phyloP scores from a whole-genome alignment of 257 asterid species.

The Solanum medicagineum region DNA sequence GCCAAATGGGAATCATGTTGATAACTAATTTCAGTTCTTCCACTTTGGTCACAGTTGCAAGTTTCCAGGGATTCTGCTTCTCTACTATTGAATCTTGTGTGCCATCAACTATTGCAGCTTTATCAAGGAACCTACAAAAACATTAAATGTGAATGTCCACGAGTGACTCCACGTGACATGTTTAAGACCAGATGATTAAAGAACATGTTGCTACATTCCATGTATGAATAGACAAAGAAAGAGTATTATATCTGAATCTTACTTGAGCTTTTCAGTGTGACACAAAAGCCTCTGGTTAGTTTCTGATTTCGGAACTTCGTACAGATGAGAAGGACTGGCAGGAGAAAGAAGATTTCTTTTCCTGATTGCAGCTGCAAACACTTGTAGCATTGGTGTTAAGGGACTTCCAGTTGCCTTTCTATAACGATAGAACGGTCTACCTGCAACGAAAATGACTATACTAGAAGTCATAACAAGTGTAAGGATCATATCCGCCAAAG shows the following conservation, averaged over 20 bases:
- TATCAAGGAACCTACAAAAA: slow-evolving; percentile 58
- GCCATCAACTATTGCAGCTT: slow-evolving; percentile 50
- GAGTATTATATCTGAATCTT: not conserved
- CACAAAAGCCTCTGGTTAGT: slow-evolving; percentile 34
- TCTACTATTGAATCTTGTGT: not conserved
- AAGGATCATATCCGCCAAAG: slow-evolving; percentile 40
- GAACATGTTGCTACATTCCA: not conserved
- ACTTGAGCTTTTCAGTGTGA: slow-evolving; percentile 59
- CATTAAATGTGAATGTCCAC: too few relatives aligned
- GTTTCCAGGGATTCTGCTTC: not conserved
- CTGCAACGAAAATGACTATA: slow-evolving; percentile 31
- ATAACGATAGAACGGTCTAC: slow-evolving; percentile 26
- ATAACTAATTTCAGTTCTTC: slow-evolving; percentile 56
- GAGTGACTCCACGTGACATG: too few relatives aligned
- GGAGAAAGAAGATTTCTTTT: slow-evolving; percentile 27
- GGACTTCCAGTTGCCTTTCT: slow-evolving; percentile 62
- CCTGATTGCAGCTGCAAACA: slow-evolving; percentile 43
- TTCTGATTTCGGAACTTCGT: slow-evolving; percentile 43
- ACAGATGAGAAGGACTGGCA: slow-evolving; percentile 21
- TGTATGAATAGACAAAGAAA: not conserved
- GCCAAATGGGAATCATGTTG: slow-evolving; percentile 76
- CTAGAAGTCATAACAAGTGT: slow-evolving; percentile 37
- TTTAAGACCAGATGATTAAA: too few relatives aligned
- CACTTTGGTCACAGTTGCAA: slow-evolving; percentile 9
- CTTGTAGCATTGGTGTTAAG: slow-evolving; percentile 62